Conservation (phyloP, 2,329 filamentous ascomycete species). For the Zymoseptoria tritici region DNA sequence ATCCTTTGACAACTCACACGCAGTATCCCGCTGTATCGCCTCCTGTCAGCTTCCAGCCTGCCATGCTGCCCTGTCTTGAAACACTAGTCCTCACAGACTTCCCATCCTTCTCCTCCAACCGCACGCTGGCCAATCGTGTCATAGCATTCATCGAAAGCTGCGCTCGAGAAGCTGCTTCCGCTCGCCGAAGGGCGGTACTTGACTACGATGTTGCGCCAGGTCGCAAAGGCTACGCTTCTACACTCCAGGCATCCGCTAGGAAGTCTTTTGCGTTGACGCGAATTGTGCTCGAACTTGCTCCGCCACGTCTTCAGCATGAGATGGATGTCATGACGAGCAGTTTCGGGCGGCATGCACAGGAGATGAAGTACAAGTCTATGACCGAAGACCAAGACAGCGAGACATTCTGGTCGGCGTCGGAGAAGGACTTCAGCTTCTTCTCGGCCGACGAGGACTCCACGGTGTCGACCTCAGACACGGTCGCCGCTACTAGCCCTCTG, state of each 20-base stretch:
- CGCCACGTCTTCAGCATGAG: conserved; percentile 22
- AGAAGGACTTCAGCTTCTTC: conserved; percentile 51
- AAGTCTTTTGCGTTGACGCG: conserved; percentile 47
- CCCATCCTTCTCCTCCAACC: conserved; percentile 31
- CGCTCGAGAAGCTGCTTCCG: conserved; percentile 48
- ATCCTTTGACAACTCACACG: not conserved
- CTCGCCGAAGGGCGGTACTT: conserved; percentile 45
- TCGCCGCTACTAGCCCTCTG: not conserved
- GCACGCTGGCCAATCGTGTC: conserved; percentile 40
- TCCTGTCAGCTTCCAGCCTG: conserved; percentile 42
- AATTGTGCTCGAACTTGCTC: conserved; percentile 50
- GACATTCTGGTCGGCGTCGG: conserved; percentile 51
- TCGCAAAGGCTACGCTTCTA: conserved; percentile 41
- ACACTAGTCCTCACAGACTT: conserved; percentile 52
- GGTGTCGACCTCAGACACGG: not conserved
- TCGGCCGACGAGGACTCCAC: conserved; percentile 18
- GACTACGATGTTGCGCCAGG: conserved; percentile 55
- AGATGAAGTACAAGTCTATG: conserved; percentile 44
- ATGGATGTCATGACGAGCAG: not conserved
- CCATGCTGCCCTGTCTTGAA: conserved; percentile 46
- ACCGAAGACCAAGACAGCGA: conserved; percentile 55
- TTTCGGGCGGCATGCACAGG: conserved; percentile 43
- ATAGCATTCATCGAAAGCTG: conserved; percentile 51
- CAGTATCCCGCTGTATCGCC: not conserved
- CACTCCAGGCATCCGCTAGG: conserved; percentile 33